Conservation (phyloP, 2,329 filamentous ascomycete genomes). For the Nannizziopsis barbatae region DNA sequence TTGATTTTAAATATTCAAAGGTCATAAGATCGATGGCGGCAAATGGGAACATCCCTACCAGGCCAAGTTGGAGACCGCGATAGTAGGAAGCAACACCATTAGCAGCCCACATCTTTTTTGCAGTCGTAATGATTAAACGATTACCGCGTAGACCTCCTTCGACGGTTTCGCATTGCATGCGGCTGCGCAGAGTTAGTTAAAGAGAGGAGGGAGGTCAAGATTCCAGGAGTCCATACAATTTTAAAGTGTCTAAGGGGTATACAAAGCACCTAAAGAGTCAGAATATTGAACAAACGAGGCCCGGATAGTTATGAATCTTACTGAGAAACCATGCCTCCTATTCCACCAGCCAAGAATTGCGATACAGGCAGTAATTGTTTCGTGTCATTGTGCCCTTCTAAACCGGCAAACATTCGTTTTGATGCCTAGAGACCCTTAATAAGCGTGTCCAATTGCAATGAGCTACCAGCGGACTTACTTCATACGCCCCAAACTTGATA, state of each 20-base stretch:
- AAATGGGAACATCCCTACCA: slow-evolving; percentile 95
- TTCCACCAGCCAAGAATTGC: slow-evolving; percentile 80
- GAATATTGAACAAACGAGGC: neutral
- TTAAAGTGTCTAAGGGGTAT: slow-evolving; percentile 71
- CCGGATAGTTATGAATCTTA: slow-evolving; percentile 34
- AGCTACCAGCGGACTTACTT: slow-evolving; percentile 40
- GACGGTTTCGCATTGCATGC: slow-evolving; percentile 91
- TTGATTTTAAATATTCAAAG: slow-evolving; percentile 81
- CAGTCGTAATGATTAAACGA: slow-evolving; percentile 68
- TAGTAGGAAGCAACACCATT: slow-evolving; percentile 71
- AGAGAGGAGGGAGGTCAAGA: neutral
- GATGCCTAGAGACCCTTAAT: slow-evolving; percentile 48
- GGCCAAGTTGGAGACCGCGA: slow-evolving; percentile 82
- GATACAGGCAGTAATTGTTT: slow-evolving; percentile 68
- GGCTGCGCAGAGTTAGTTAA: slow-evolving; percentile 32
- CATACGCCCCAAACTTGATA: slow-evolving; percentile 96
- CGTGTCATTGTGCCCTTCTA: slow-evolving; percentile 81
- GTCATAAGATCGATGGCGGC: slow-evolving; percentile 92
- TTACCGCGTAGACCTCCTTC: slow-evolving; percentile 74
- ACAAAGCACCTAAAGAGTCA: slow-evolving; percentile 57
- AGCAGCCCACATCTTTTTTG: slow-evolving; percentile 70
- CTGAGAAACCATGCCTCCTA: slow-evolving; percentile 91
- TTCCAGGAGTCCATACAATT: slow-evolving; percentile 41
- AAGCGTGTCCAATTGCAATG: slow-evolving; percentile 1
- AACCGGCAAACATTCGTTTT: slow-evolving; percentile 70